phyloP scores from a whole-genome alignment of 345 rosid species.

The Pugionium cornutum region DNA sequence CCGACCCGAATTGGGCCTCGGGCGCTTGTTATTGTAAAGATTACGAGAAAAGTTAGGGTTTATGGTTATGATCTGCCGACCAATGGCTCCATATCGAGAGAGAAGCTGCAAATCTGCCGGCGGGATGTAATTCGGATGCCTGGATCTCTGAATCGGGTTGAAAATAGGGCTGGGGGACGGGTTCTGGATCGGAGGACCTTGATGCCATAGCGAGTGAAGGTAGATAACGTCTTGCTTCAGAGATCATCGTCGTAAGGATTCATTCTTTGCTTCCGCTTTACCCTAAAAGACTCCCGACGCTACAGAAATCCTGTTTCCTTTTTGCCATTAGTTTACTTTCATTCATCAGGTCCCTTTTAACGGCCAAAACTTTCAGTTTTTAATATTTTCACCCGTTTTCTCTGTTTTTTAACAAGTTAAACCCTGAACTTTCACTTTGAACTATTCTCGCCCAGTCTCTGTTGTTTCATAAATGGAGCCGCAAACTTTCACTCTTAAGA shows the following conservation, averaged over 20 bases:
- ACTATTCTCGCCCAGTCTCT: neutral
- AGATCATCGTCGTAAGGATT: slow-evolving; percentile 49
- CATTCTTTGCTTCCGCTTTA: slow-evolving; percentile 36
- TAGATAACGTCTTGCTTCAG: slow-evolving; percentile 63
- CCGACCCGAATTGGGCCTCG: slow-evolving; percentile 35
- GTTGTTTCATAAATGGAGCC: no score
- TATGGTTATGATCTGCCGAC: slow-evolving; percentile 14
- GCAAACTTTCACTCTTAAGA: no score
- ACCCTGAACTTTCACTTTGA: slow-evolving; percentile 2
- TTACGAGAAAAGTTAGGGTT: slow-evolving; percentile 6
- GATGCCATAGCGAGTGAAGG: slow-evolving; percentile 78
- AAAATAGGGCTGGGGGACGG: slow-evolving; percentile 41
- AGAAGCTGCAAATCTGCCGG: slow-evolving; percentile 40
- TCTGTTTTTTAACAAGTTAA: neutral
- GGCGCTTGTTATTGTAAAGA: slow-evolving; percentile 26
- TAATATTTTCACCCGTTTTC: neutral
- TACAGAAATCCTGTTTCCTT: neutral
- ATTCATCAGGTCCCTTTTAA: neutral
- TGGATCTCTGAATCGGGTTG: slow-evolving; percentile 35
- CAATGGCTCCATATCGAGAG: slow-evolving; percentile 34
- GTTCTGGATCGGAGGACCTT: slow-evolving; percentile 60
- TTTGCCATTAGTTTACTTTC: neutral
- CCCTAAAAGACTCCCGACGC: neutral
- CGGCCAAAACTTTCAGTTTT: neutral
- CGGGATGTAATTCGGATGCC: slow-evolving; percentile 26